Evolutionary conservation across 2,329 filamentous ascomycete species (phyloP).

Genomic region (Ophiosphaerella korrae): DNA sequence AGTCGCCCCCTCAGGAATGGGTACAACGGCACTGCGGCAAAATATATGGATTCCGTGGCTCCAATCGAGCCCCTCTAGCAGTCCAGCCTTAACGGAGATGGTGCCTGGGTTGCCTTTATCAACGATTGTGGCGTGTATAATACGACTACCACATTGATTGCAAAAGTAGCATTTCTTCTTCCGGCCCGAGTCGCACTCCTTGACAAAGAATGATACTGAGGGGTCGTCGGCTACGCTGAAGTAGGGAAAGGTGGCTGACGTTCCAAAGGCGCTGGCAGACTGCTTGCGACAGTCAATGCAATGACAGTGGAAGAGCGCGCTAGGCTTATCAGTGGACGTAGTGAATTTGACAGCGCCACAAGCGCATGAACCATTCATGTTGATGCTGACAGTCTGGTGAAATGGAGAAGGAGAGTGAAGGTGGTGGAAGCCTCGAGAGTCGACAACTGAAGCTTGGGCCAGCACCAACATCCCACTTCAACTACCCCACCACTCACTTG

Average conservation of each 20-base stretch:
- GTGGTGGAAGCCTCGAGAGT: too few relatives aligned
- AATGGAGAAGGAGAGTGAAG: not conserved
- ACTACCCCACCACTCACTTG: constrained; percentile 23
- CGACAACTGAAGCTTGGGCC: constrained; percentile 7
- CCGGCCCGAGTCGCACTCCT: constrained; percentile 27
- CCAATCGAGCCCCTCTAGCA: constrained; percentile 62
- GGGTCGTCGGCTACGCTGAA: constrained; percentile 60
- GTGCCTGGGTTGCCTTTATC: constrained; percentile 24
- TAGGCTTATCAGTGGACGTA: constrained; percentile 63
- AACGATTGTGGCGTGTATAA: constrained; percentile 65
- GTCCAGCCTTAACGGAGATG: constrained; percentile 70
- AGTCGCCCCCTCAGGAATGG: constrained; percentile 69
- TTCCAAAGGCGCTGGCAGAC: constrained; percentile 69
- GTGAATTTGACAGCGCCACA: constrained; percentile 68
- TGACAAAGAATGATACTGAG: constrained; percentile 22
- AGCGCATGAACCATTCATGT: constrained; percentile 57
- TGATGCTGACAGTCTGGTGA: not conserved
- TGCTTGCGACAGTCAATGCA: constrained; percentile 70
- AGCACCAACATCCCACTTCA: constrained; percentile 19
- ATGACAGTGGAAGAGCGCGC: constrained; percentile 74
- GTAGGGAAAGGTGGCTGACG: constrained; percentile 71
- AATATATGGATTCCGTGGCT: constrained; percentile 64
- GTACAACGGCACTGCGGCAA: constrained; percentile 69
- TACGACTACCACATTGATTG: constrained; percentile 66
- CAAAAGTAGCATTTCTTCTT: constrained; percentile 38